Percentiles rank a stretch among this genome's conserved stretches.
These are phyloP conservation scores for Eremomyces bilateralis DNA, from an alignment of 495 filamentous ascomycete genomes.

Conservation along the genomic window DNA sequence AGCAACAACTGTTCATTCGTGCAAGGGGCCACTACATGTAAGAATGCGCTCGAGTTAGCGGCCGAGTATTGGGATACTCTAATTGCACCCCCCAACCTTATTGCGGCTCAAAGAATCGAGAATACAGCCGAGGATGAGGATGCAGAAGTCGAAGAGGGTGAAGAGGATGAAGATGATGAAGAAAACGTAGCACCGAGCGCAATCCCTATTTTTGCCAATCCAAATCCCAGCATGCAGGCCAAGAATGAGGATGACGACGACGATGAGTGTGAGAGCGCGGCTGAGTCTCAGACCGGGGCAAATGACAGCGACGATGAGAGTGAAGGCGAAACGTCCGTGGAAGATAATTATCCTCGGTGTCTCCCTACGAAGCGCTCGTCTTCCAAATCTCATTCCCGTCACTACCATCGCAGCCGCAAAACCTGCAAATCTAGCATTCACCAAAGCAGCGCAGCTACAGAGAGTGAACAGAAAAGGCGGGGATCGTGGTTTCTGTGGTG, in stretches of 20 bases:
- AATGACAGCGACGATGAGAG: no score
- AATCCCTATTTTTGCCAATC: neutral
- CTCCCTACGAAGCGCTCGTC: neutral
- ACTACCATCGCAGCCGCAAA: neutral
- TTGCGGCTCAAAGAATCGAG: neutral
- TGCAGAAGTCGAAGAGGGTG: neutral
- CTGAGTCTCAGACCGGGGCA: no score
- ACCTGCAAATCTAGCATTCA: neutral
- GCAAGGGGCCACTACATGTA: constrained; percentile 2
- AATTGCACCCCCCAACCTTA: neutral
- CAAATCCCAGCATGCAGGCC: neutral
- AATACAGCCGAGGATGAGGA: no score
- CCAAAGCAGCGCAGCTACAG: neutral
- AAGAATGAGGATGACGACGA: neutral
- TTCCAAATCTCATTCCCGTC: neutral
- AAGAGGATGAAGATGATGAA: neutral
- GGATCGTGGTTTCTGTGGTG: neutral
- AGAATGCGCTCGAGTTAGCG: constrained; percentile 3
- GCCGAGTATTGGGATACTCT: neutral
- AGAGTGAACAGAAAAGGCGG: neutral
- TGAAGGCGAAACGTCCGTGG: neutral
- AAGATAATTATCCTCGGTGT: neutral
- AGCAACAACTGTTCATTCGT: constrained; percentile 1
- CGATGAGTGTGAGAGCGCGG: no score
- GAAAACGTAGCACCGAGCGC: neutral